Evolutionary conservation across 768 basidiomycete species (phyloP), one percentile per base, ranked within the genome.

Genomic region (Amanita molliuscula): DNA sequence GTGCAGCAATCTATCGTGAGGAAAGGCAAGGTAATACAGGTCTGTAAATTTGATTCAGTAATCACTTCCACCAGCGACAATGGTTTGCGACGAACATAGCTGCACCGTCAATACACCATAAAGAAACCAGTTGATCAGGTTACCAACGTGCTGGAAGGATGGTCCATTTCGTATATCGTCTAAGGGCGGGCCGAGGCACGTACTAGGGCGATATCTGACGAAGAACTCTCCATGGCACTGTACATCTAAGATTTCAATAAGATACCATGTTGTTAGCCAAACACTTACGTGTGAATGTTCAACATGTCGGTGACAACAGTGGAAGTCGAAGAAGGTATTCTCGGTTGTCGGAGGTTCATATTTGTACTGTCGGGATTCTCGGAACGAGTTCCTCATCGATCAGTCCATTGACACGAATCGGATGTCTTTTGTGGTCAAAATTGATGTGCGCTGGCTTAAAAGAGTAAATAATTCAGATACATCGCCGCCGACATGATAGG

Each of bases 21-120:
- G 58, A 44, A 58, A 60, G 23, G 53, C 55, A 13, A 55, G 6
- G 26, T 55, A 57, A 38, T 58, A 60, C 3, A 56, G 37, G 45
- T 58, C 57, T 58, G 5, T 33, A 15, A 26, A 31, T 21, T 4
- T 11, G 18, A 10, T 26, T n/a, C 31, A 34, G 41, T 8, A 31
- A 10, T 34, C 13, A 31, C 20, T 34, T n/a, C 37, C 13, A 18
- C 23, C 8, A 33, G 15, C 26, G 2, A 25, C 21, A 18, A 11
- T 7, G 48, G 13, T 1, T 28, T 33, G 37, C 11, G 26, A 48
- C 56, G 6, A 31, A 59, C 56, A 59, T 4, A 53, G 5, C 53
- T 59, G 58, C 15, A 59, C 54, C 15, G 56, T 52, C 4, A 59
- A 54, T 13, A 51, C 44, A 3, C 58, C 58, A 9, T 53, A 58